phyloP scores from a whole-genome alignment of 176 grass and related monocot genomes.

The Saccharum spontaneum region DNA sequence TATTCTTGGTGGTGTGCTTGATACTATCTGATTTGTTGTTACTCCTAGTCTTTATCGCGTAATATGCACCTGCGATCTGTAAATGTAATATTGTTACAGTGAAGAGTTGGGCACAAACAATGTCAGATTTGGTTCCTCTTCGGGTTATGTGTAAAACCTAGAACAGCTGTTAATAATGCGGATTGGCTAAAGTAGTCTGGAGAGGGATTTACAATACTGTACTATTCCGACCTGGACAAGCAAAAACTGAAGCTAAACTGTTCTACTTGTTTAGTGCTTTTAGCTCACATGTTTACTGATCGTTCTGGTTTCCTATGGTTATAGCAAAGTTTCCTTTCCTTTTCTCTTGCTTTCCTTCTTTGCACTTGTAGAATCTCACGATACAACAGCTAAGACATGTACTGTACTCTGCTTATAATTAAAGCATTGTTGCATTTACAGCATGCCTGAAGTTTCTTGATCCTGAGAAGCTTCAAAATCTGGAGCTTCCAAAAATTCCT shows the following conservation, averaged over 20 bases:
- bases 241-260: background rate
- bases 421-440: conserved; percentile 49
- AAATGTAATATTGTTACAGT: background rate
- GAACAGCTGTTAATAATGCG: background rate
- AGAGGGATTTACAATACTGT: background rate
- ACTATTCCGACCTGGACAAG: background rate
- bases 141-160: background rate
- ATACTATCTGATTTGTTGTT: background rate
- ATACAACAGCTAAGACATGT: conserved; percentile 4
- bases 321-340: background rate
- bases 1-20: background rate
- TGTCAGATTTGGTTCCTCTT: background rate
- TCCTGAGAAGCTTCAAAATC: conserved; percentile 51
- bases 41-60: background rate
- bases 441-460: conserved; percentile 72
- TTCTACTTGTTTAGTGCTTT: conserved; percentile 17
- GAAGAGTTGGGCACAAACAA: background rate
- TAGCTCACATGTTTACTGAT: conserved; percentile 5
- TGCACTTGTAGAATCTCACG: background rate
- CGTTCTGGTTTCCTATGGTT: background rate
- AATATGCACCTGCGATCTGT: background rate
- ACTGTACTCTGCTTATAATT: conserved; percentile 24
- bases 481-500: conserved; percentile 58
- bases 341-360: background rate
- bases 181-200: background rate